Evolutionary conservation across 2,329 filamentous ascomycete species (phyloP), one percentile per base, ranked within the genome.

Genomic region (Grosmannia huntii): DNA sequence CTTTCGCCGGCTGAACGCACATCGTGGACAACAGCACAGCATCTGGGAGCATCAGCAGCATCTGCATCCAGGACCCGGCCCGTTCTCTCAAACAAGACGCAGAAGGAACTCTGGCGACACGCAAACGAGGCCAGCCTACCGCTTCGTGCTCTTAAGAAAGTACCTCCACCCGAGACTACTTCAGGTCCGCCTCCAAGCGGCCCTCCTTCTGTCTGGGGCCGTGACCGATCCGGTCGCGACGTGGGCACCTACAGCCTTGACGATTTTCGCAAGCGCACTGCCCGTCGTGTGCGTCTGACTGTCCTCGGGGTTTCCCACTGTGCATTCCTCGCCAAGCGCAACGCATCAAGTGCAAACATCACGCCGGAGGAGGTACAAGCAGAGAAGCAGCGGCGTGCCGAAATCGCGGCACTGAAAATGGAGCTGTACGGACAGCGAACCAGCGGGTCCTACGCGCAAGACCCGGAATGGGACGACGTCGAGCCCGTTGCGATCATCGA

Each of bases 391-490:
- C 68, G 79, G 50, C 70, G 80, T 46, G 68, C 68, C 27, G 75
- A 77, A 53, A 83, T 84, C 74, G 76, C 80, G 2, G 64, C 65
- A 3, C 67, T 83, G 48, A 73, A 69, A 59, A 72, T 70, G 63
- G 78, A 82, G 53, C 69, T 83, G 14, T 82, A 83, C 64, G 79
- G 80, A 16, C 68, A 74, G 59, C 74, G 71, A 59, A 70, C 69
- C 53, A 70, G 68, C 57, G 76, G 75, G 10, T 63, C 72, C 66
- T 87, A 88, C 69, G 77, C 80, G 56, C 76, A 79, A 61, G 84
- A 91, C 69, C 84, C 89, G 1, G 79, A 78, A 62, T 97, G 90
- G 92, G 84, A 89, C 64, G 90, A 95, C 73, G 79, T 96, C 56
- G 76, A 83, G 56, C 91, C 91, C 23, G 86, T 97, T 58, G 84